phyloP scores from a whole-genome alignment of 2,329 filamentous ascomycete species.

The Orbilia ellipsospora region DNA sequence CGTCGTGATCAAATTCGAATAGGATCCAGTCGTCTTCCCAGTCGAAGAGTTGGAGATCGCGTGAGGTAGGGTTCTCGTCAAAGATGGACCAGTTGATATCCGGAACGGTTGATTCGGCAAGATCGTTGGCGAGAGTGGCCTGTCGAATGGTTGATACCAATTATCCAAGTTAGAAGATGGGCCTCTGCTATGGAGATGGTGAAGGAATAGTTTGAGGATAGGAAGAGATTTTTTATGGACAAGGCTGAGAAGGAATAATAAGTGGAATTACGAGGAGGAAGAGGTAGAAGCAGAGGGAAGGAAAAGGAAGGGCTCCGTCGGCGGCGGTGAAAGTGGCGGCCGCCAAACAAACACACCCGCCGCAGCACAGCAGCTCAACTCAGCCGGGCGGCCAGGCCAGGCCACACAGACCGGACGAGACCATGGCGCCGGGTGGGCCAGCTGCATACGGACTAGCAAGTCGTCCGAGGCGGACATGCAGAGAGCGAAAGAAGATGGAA shows the following conservation, averaged over 20 bases:
- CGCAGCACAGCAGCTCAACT: not conserved
- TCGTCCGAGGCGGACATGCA: not conserved
- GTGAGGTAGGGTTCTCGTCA: slow-evolving; percentile 54
- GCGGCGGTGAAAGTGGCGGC: too few species aligned
- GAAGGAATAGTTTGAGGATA: not conserved
- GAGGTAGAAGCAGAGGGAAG: too few species aligned
- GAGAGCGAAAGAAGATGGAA: not conserved
- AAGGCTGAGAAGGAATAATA: not conserved
- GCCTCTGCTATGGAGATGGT: not conserved
- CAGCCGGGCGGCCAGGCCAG: too few species aligned
- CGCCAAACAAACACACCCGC: not conserved
- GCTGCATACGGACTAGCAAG: not conserved
- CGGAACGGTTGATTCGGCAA: slow-evolving; percentile 51
- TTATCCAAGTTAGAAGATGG: not conserved
- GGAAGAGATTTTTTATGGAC: not conserved
- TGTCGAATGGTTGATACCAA: not conserved
- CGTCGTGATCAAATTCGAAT: slow-evolving; percentile 54
- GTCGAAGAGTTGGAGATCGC: slow-evolving; percentile 51
- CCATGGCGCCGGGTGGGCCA: not conserved
- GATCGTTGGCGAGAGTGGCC: slow-evolving; percentile 51
- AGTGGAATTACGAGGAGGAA: not conserved
- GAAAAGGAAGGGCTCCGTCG: too few species aligned
- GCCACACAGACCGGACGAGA: not conserved
- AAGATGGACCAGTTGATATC: slow-evolving; percentile 55
- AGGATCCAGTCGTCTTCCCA: slow-evolving; percentile 54